Evolutionary conservation across 2,329 filamentous ascomycete species (phyloP), one percentile per base, ranked within the genome.

Genomic region (Colletotrichum aenigma): DNA sequence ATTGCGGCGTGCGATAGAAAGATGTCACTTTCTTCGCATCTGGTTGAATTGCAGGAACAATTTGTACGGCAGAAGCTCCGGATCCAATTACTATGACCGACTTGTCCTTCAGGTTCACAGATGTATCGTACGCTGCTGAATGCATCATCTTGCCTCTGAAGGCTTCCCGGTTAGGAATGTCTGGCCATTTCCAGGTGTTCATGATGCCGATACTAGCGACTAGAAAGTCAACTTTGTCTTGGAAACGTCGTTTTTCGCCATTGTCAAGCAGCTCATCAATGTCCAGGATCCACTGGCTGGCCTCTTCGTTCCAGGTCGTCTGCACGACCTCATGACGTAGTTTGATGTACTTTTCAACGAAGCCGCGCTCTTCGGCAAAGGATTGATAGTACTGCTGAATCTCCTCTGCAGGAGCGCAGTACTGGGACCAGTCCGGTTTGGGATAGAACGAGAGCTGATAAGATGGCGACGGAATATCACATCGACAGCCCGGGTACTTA

Each of bases 391-490:
- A 87, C 6, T 77, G 74, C 48, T 84, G 82, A 24, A 87, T 87
- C 60, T 87, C 86, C 1, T 79, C 78, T 0, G 81, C 83, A 16
- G 82, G 80, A 0, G 82, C 83, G 77, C 85, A 88, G 74, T 86
- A 85, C 8, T 81, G 77, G 10, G 83, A 84, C 87, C 87, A 88
- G n/a, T 84, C 80, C 10, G 86, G 83, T 70, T 88, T 88, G 0
- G 86, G 86, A 56, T 85, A 84, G 79, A 84, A 87, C 0, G 85
- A 85, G 66, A 85, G 87, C 70, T 86, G 86, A 76, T 88, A 88
- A 48, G 85, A 85, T 69, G 87, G 87, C 36, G 79, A 81, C 3
- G 82, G 83, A 43, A 84, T 81, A 73, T 84, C 83, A 70, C 81
- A 83, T 9, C 74, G 77, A 28, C 82, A 83, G 4, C 83, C 83